Conservation (phyloP, 768 basidiomycete genomes). For the Punctularia strigosozonata region DNA sequence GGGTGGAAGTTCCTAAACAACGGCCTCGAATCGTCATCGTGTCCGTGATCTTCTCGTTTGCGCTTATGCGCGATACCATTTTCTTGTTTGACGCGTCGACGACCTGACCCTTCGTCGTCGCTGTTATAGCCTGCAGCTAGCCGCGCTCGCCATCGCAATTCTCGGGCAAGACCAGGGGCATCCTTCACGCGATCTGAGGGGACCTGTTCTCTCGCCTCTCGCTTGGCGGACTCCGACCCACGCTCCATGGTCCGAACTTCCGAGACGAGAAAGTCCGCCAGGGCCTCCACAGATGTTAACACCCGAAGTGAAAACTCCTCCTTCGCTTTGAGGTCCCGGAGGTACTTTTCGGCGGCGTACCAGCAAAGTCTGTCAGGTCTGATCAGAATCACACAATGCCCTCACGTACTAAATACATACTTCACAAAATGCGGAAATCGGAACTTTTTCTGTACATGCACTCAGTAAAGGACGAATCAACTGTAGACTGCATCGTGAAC, state of each 20-base stretch:
- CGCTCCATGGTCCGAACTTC: conserved; percentile 67
- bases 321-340: conserved; percentile 54
- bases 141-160: conserved; percentile 75
- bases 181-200: conserved; percentile 78
- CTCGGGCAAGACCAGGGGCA: conserved; percentile 66
- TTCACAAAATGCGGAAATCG: conserved; percentile 15
- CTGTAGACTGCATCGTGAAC: conserved; percentile 87
- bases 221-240: conserved; percentile 57
- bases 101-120: conserved; percentile 47
- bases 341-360: conserved; percentile 80
- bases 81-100: conserved; percentile 14
- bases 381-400: no score
- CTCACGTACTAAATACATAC: conserved; percentile 12
- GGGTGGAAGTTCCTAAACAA: conserved; percentile 61
- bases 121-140: conserved; percentile 48
- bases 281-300: conserved; percentile 53
- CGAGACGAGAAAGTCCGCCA: conserved; percentile 70
- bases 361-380: conserved; percentile 71
- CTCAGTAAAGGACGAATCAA: conserved; percentile 72
- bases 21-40: conserved; percentile 10
- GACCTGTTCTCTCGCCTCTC: conserved; percentile 71
- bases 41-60: conserved; percentile 33
- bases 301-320: conserved; percentile 47
- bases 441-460: conserved; percentile 29
- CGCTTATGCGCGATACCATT: conserved; percentile 19